Evolutionary conservation across 495 filamentous ascomycete species (phyloP).

Genomic region (Aspergillus bertholletiae): DNA sequence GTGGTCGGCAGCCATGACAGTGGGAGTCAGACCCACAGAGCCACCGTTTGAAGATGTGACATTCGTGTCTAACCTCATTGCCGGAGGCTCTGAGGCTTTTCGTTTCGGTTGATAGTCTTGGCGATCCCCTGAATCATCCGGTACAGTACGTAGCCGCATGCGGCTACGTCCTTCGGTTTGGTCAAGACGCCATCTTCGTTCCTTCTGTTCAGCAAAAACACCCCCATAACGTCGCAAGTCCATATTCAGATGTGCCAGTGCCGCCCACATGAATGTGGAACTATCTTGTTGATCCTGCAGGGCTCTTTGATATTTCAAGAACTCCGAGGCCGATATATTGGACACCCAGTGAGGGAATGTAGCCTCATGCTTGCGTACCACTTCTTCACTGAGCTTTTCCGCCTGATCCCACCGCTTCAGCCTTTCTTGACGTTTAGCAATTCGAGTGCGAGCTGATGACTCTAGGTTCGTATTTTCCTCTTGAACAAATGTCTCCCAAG

Average conservation of each 20-base stretch:
- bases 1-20: slow-evolving; percentile 22
- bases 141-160: slow-evolving; percentile 83
- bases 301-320: slow-evolving; percentile 81
- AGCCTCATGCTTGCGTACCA: slow-evolving; percentile 73
- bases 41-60: slow-evolving; percentile 30
- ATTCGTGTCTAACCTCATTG: slow-evolving; percentile 34
- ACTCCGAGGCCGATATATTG: slow-evolving; percentile 89
- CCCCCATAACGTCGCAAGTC: slow-evolving; percentile 74
- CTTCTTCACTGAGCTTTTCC: slow-evolving; percentile 62
- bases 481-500: slow-evolving; percentile 80
- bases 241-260: slow-evolving; percentile 68
- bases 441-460: slow-evolving; percentile 63
- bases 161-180: slow-evolving; percentile 93
- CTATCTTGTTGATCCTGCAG: slow-evolving; percentile 92
- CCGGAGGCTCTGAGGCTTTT: slow-evolving; percentile 50
- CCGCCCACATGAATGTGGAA: slow-evolving; percentile 64
- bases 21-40: slow-evolving; percentile 34
- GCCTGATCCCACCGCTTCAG: slow-evolving; percentile 73
- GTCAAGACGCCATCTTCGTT: slow-evolving; percentile 84
- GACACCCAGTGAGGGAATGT: slow-evolving; percentile 87
- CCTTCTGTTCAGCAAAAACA: slow-evolving; percentile 62
- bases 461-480: slow-evolving; percentile 74
- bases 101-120: slow-evolving; percentile 85
- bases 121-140: slow-evolving; percentile 63
- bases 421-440: slow-evolving; percentile 73